Evolutionary conservation across 2,329 filamentous ascomycete genomes (phyloP).

Genomic region (Xylariaceae sp.): DNA sequence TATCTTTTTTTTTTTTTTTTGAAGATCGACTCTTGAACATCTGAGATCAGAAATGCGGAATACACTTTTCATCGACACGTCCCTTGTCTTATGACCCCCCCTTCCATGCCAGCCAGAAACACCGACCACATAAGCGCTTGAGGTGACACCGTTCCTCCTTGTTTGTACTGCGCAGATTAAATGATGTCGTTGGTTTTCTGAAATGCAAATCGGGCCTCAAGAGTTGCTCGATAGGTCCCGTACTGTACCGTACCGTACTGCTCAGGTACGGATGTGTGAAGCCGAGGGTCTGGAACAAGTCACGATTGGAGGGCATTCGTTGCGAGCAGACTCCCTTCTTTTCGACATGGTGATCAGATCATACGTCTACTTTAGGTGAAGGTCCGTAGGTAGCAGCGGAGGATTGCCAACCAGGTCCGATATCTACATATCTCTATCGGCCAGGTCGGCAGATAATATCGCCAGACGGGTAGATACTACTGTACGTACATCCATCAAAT

Average conservation of each 20-base stretch:
- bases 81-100: not conserved
- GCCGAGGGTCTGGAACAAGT: not conserved
- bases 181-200: too few relatives aligned
- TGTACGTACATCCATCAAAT: not conserved
- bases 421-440: not conserved
- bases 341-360: not conserved
- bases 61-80: not conserved
- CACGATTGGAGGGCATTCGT: not conserved
- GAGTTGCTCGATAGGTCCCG: too few relatives aligned
- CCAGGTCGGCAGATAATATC: not conserved
- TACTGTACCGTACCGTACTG: too few relatives aligned
- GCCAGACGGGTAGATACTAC: not conserved
- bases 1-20: not conserved
- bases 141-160: not conserved
- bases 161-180: not conserved
- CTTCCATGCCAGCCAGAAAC: not conserved
- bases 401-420: not conserved
- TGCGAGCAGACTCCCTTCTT: not conserved
- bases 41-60: not conserved
- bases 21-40: not conserved
- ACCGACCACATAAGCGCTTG: not conserved
- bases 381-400: not conserved
- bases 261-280: not conserved
- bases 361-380: not conserved
- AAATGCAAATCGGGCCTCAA: too few relatives aligned